phyloP scores from a whole-genome alignment of 2,329 filamentous ascomycete genomes.

The Endocalyx cinctus region DNA sequence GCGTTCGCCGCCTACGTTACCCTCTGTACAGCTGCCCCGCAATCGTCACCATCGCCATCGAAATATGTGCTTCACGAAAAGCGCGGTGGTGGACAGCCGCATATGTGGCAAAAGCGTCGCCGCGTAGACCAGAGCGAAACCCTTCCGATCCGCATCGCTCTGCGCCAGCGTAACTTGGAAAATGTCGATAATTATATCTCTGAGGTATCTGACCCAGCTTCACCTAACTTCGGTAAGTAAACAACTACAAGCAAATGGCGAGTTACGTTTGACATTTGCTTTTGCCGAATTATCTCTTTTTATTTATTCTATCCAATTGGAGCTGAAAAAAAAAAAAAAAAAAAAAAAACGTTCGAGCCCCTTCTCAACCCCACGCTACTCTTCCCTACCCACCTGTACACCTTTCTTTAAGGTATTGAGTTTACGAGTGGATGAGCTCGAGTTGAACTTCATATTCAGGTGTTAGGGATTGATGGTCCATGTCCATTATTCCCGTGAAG shows the following conservation, averaged over 20 bases:
- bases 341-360: no score
- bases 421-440: no score
- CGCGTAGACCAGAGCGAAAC: conserved; percentile 8
- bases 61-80: conserved; percentile 15
- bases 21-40: conserved; percentile 6
- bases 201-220: conserved; percentile 39
- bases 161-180: conserved; percentile 42
- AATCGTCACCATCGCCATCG: neutral
- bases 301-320: neutral
- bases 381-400: no score
- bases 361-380: no score
- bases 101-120: conserved; percentile 14
- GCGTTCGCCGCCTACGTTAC: conserved; percentile 8
- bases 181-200: conserved; percentile 38
- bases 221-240: conserved; percentile 40
- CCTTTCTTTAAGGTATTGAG: no score
- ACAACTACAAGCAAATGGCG: no score
- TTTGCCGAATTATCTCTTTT: no score
- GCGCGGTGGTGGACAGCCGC: conserved; percentile 9
- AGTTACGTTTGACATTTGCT: no score
- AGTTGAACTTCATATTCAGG: no score
- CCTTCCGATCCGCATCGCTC: conserved; percentile 38
- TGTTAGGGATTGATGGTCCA: no score
- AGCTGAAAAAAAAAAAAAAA: no score
- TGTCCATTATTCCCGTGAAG: no score